Conservation (phyloP, 768 basidiomycete species). For the Trametes cinnabarina region DNA sequence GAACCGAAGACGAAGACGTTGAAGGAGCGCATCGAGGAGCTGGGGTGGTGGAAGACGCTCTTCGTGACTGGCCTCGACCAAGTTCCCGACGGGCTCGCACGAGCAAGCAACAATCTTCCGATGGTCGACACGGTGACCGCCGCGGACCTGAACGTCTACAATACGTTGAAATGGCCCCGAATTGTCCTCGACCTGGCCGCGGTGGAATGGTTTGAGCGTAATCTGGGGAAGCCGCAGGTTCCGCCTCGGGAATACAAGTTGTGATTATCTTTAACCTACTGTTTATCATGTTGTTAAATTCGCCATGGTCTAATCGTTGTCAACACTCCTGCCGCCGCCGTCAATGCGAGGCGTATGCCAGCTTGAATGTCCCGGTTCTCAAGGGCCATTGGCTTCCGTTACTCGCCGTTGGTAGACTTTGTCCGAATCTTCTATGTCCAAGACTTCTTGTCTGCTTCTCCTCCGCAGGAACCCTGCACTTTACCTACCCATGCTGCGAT, state of each 20-base stretch:
- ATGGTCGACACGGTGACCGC: slow-evolving; percentile 62
- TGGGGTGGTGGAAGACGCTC: slow-evolving; percentile 72
- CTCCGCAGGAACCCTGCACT: too few relatives aligned
- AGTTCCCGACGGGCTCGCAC: slow-evolving; percentile 53
- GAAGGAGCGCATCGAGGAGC: slow-evolving; percentile 54
- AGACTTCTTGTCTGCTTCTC: too few relatives aligned
- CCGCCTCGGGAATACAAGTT: slow-evolving; percentile 7
- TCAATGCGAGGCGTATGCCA: too few relatives aligned
- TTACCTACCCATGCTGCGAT: too few relatives aligned
- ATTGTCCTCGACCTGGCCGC: slow-evolving; percentile 80
- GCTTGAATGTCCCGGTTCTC: too few relatives aligned
- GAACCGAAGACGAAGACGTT: slow-evolving; percentile 70
- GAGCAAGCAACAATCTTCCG: slow-evolving; percentile 71
- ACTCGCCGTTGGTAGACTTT: too few relatives aligned
- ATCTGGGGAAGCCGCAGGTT: slow-evolving; percentile 43
- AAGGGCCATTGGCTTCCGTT: too few relatives aligned
- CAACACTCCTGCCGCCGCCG: too few relatives aligned
- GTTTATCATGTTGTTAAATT: background rate
- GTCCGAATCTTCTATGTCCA: too few relatives aligned
- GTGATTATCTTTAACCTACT: slow-evolving; percentile 2
- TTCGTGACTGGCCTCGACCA: slow-evolving; percentile 67
- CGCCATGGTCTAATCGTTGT: too few relatives aligned
- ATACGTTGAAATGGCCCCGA: slow-evolving; percentile 80
- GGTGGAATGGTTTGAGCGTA: slow-evolving; percentile 73
- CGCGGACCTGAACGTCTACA: slow-evolving; percentile 73